A percentile compares a stretch with the other conserved stretches of the same genome.
phyloP scores from a whole-genome alignment of 495 filamentous ascomycete species.

The Hypoxylon cercidicola region DNA sequence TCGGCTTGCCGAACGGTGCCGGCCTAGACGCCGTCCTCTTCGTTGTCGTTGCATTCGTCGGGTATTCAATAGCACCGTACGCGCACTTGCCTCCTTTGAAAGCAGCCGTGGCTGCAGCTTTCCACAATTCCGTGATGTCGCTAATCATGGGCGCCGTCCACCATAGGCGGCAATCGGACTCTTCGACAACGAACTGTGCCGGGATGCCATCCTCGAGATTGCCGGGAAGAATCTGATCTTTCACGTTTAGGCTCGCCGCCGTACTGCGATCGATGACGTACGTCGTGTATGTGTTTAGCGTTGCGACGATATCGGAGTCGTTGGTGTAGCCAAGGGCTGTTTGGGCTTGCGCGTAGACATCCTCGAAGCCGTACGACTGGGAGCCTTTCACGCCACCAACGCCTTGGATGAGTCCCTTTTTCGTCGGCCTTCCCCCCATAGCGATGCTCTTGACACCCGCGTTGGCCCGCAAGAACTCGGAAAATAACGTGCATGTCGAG shows the following conservation, averaged over 20 bases:
- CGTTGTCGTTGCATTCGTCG: conserved; percentile 20
- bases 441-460: conserved; percentile 68
- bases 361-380: conserved; percentile 44
- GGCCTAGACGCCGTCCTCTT: conserved; percentile 26
- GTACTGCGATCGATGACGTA: conserved; percentile 48
- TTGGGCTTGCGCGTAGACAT: conserved; percentile 47
- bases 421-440: conserved; percentile 67
- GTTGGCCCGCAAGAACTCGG: conserved; percentile 64
- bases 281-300: conserved; percentile 62
- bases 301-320: conserved; percentile 50
- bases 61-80: conserved; percentile 37
- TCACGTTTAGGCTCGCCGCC: conserved; percentile 50
- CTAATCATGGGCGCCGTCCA: conserved; percentile 61
- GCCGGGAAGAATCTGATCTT: conserved; percentile 51
- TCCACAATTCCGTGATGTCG: conserved; percentile 61
- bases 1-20: conserved; percentile 38
- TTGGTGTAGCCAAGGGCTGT: conserved; percentile 46
- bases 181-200: conserved; percentile 63
- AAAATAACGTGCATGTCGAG: conserved; percentile 71
- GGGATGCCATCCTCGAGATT: conserved; percentile 53
- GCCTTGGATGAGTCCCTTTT: conserved; percentile 68
- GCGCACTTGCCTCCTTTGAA: conserved; percentile 51
- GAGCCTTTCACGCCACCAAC: conserved; percentile 69
- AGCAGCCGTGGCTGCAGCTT: conserved; percentile 51
- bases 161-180: conserved; percentile 66